Evolutionary conservation across 129 eudicot genomes (phyloP).

Genomic region (Pittosporum tobira): DNA sequence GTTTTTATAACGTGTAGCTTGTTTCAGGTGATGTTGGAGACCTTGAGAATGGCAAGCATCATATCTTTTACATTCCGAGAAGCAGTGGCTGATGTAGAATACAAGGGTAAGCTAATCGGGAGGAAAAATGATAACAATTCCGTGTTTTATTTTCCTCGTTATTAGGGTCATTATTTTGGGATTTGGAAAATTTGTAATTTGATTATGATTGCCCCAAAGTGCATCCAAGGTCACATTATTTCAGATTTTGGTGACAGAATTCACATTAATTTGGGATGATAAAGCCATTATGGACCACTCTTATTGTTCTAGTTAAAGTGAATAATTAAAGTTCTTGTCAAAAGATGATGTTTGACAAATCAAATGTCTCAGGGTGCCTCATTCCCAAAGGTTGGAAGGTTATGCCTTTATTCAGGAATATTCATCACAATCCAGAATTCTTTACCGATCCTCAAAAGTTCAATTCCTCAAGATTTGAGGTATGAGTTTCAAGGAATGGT

Average conservation of each 20-base stretch:
- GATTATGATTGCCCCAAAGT: conserved; percentile 5
- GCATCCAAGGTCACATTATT: not conserved
- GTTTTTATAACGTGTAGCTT: not conserved
- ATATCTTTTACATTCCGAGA: conserved; percentile 57
- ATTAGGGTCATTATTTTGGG: not conserved
- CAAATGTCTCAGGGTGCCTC: conserved; percentile 46
- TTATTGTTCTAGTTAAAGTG: not conserved
- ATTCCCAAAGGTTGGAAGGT: conserved; percentile 99
- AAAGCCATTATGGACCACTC: conserved; percentile 10
- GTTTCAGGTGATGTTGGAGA: conserved; percentile 48
- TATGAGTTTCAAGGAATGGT: conserved; percentile 2
- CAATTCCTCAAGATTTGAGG: conserved; percentile 81
- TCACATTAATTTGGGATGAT: conserved; percentile 4
- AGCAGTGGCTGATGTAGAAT: conserved; percentile 55
- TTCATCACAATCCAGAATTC: conserved; percentile 83
- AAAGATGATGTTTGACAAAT: not conserved
- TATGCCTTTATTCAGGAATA: conserved; percentile 80
- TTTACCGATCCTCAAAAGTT: conserved; percentile 61
- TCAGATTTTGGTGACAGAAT: not conserved
- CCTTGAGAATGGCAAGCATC: conserved; percentile 57
- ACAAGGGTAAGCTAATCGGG: conserved; percentile 40
- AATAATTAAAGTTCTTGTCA: not conserved
- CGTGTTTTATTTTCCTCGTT: not conserved
- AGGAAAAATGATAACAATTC: not conserved
- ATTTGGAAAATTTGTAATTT: not conserved